These are phyloP conservation scores for Yamadazyma jaroonii DNA, from an alignment of 1,139 yeast genomes.

Conservation along the genomic window DNA sequence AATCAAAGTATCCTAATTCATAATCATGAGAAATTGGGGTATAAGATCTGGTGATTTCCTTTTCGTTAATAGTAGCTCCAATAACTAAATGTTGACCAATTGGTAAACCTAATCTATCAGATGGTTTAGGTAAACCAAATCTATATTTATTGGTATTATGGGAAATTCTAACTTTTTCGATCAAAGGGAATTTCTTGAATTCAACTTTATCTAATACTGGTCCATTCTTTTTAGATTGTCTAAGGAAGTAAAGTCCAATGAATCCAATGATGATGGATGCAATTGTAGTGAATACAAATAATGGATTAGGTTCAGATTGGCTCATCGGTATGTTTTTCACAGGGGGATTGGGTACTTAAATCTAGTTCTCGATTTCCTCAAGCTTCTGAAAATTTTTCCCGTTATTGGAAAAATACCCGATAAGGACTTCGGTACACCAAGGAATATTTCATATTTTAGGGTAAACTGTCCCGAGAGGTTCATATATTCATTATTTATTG, in stretches of 20 bases:
- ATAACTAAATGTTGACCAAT: constrained; percentile 92
- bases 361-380: background rate
- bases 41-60: constrained; percentile 86
- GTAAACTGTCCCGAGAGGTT: too few species aligned
- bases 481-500: background rate
- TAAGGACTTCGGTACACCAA: background rate
- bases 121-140: constrained; percentile 75
- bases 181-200: constrained; percentile 79
- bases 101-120: constrained; percentile 83
- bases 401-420: background rate
- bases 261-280: constrained; percentile 40
- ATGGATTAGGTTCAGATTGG: constrained; percentile 34
- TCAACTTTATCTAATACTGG: constrained; percentile 63
- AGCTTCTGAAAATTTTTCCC: constrained; percentile 4
- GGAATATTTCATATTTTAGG: too few species aligned
- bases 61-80: constrained; percentile 63
- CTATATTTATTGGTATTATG: constrained; percentile 85
- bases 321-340: background rate
- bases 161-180: constrained; percentile 72
- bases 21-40: constrained; percentile 91
- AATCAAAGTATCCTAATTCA: constrained; percentile 83
- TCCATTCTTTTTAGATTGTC: constrained; percentile 37
- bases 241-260: constrained; percentile 36
- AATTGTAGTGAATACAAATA: constrained; percentile 37
- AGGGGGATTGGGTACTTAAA: background rate